Evolutionary conservation across 306 rosid species (phyloP).

Genomic region (Cicer pinnatifidum): DNA sequence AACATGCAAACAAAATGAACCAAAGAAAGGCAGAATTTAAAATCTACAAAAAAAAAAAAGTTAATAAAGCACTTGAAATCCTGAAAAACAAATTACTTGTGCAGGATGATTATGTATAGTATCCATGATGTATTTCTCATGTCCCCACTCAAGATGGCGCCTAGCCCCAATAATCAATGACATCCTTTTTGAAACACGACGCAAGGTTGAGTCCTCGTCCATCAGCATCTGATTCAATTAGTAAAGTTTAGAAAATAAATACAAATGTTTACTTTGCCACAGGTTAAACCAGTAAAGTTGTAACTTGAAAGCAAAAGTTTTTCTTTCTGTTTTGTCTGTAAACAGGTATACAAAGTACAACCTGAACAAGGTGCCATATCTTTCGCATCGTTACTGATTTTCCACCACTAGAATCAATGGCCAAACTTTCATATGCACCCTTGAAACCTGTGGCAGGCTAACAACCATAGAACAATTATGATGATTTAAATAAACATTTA

Average conservation of each 20-base stretch:
- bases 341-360: conserved; percentile 45
- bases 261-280: conserved; percentile 37
- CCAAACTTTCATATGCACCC: conserved; percentile 81
- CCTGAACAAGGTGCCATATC: conserved; percentile 99
- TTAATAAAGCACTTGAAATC: conserved; percentile 33
- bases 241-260: conserved; percentile 41
- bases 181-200: conserved; percentile 74
- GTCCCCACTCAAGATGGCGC: conserved; percentile 95
- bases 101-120: conserved; percentile 96
- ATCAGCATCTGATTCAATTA: conserved; percentile 65
- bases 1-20: conserved; percentile 25
- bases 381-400: conserved; percentile 89
- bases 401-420: conserved; percentile 79
- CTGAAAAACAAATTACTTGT: conserved; percentile 63
- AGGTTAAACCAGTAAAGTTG: conserved; percentile 38
- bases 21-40: conserved; percentile 11
- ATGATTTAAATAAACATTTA: conserved; percentile 2
- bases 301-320: conserved; percentile 12
- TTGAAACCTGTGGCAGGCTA: conserved; percentile 88
- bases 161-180: conserved; percentile 87
- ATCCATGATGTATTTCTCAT: conserved; percentile 88
- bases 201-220: conserved; percentile 66
- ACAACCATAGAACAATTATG: conserved; percentile 36
- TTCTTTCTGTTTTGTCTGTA: conserved; percentile 27
- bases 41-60: conserved; percentile 3